Conservation (phyloP, 2,329 filamentous ascomycete genomes). For the Alternaria conjuncta region DNA sequence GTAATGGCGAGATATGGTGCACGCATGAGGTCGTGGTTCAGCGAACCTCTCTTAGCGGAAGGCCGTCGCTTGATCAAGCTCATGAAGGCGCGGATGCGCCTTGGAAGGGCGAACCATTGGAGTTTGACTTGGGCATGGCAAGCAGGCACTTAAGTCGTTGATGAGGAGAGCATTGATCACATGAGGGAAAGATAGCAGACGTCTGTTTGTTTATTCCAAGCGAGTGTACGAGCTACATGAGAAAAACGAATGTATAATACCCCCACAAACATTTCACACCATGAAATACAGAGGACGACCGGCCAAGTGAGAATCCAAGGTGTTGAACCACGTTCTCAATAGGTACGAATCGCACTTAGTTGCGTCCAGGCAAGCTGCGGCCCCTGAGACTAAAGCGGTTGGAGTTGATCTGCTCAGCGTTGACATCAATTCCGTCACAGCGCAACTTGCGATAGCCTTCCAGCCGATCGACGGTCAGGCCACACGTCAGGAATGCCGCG, state of each 20-base stretch:
- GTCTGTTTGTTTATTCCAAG: neutral
- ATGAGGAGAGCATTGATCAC: neutral
- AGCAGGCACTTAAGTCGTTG: neutral
- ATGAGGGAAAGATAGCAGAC: neutral
- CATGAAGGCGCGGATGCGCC: neutral
- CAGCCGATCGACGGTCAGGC: neutral
- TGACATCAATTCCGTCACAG: neutral
- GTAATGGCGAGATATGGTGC: slow-evolving; percentile 16
- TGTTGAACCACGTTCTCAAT: neutral
- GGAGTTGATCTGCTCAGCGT: neutral
- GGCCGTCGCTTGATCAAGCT: slow-evolving; percentile 7
- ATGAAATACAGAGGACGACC: neutral
- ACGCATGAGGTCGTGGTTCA: slow-evolving; percentile 18
- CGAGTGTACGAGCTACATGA: neutral
- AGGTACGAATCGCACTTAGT: neutral
- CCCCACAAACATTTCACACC: neutral
- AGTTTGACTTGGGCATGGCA: neutral
- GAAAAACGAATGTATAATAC: neutral
- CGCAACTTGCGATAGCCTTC: neutral
- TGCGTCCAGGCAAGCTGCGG: neutral
- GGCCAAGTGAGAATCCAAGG: neutral
- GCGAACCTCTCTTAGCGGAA: slow-evolving; percentile 10
- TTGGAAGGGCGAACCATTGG: slow-evolving; percentile 9
- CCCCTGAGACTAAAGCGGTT: neutral
- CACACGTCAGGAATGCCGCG: neutral